Percentiles rank a stretch among this genome's conserved stretches.
Evolutionary conservation across 1,139 yeast genomes (phyloP).

Genomic region (Saccharomyces hybrid): DNA sequence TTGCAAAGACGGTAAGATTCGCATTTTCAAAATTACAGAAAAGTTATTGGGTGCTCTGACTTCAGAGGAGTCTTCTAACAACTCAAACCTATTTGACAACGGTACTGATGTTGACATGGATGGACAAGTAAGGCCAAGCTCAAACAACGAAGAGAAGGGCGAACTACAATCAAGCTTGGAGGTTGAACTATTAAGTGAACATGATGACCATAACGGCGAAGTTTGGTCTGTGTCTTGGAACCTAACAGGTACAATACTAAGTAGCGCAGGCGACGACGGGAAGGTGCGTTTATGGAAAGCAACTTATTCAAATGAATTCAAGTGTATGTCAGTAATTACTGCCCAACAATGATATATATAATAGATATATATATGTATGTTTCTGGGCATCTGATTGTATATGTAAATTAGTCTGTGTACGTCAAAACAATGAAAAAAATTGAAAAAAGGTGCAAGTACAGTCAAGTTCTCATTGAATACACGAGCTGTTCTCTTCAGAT

Average conservation of each 20-base stretch:
- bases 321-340: constrained; percentile 82
- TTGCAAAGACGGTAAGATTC: constrained; percentile 85
- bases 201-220: constrained; percentile 76
- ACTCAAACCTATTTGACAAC: constrained; percentile 12
- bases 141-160: constrained; percentile 9
- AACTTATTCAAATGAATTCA: constrained; percentile 76
- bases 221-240: constrained; percentile 98
- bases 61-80: constrained; percentile 23
- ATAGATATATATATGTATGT: too few species aligned
- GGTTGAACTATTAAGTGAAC: constrained; percentile 47
- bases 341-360: constrained; percentile 39
- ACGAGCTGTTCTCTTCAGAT: too few species aligned
- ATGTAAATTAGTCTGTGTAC: neutral
- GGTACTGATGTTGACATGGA: constrained; percentile 9
- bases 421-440: neutral
- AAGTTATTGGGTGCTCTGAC: constrained; percentile 9
- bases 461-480: too few species aligned
- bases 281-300: constrained; percentile 88
- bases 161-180: constrained; percentile 21
- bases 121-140: constrained; percentile 12
- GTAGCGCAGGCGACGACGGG: constrained; percentile 96
- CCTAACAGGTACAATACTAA: constrained; percentile 84
- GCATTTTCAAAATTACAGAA: constrained; percentile 70
- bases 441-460: too few species aligned
- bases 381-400: neutral